Conservation (phyloP, 257 asterid genomes). For the Solanum gandarillasii region DNA sequence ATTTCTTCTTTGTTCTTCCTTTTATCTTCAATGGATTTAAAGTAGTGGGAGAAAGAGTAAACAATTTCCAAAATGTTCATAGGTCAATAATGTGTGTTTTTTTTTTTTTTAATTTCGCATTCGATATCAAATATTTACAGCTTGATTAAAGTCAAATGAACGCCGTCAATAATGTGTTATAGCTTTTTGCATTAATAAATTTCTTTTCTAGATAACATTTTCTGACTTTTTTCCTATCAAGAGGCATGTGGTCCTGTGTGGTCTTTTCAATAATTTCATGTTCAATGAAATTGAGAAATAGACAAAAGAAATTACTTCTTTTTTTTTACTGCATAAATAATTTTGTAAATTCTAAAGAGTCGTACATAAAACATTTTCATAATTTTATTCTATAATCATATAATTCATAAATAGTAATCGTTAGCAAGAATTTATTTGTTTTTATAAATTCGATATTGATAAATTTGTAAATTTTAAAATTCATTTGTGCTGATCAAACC, state of each 20-base stretch:
- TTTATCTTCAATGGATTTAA: background rate
- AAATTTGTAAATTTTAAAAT: too few species aligned
- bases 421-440: background rate
- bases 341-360: background rate
- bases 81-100: background rate
- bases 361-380: background rate
- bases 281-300: background rate
- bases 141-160: fast-evolving
- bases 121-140: too few species aligned
- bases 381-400: too few species aligned
- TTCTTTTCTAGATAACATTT: background rate
- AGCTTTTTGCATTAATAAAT: background rate
- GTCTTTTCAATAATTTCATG: background rate
- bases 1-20: background rate
- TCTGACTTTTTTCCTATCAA: background rate
- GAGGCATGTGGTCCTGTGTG: background rate
- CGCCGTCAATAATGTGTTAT: background rate
- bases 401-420: too few species aligned
- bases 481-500: too few species aligned
- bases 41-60: background rate
- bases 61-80: background rate
- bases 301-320: background rate
- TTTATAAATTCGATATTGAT: background rate
- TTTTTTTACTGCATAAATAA: background rate
- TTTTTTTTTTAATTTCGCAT: too few species aligned